These are phyloP conservation scores for Diplodia sapinea DNA, from an alignment of 2,329 filamentous ascomycete genomes.

Conservation along the genomic window DNA sequence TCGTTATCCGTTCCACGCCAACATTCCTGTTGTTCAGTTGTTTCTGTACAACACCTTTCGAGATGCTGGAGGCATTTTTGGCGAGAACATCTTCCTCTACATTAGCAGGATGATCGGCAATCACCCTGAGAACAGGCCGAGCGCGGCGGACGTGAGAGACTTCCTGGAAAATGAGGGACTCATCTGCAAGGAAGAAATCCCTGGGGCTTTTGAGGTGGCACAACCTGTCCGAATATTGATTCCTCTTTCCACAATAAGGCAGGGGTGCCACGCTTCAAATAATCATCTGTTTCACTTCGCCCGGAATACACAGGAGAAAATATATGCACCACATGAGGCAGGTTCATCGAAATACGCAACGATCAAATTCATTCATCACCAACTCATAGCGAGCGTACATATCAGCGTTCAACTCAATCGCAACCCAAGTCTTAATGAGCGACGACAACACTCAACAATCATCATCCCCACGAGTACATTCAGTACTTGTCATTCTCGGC, in stretches of 20 bases:
- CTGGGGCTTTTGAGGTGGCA: neutral
- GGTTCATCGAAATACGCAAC: too few relatives aligned
- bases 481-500: conserved; percentile 67
- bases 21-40: neutral
- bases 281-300: too few relatives aligned
- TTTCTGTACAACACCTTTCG: neutral
- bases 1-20: neutral
- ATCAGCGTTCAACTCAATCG: neutral
- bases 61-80: neutral
- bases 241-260: neutral
- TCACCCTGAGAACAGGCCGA: neutral
- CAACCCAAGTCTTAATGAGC: too few relatives aligned
- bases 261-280: too few relatives aligned
- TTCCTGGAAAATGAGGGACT: neutral
- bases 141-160: neutral
- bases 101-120: neutral
- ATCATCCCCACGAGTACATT: neutral
- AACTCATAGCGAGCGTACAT: conserved; percentile 8
- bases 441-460: neutral
- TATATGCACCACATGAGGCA: too few relatives aligned
- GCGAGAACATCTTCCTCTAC: neutral
- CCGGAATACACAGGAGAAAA: too few relatives aligned
- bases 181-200: neutral
- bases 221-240: neutral
- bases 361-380: neutral